Evolutionary conservation across 371 early-diverging fungal species (phyloP), one percentile per base, ranked within the genome.

Genomic region (Dichotomocladium elegans): DNA sequence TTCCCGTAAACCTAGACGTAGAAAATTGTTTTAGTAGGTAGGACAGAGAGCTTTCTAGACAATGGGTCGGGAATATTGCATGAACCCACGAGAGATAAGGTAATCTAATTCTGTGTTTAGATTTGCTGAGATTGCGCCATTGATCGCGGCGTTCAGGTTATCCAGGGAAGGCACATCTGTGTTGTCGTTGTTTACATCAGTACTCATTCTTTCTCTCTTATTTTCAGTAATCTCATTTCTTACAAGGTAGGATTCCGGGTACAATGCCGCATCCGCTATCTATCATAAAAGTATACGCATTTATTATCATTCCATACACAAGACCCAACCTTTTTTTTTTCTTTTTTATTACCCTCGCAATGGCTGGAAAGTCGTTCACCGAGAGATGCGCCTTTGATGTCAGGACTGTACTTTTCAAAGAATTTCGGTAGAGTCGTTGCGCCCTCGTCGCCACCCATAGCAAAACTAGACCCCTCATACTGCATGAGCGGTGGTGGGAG

Each of bases 381-480:
- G 8, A 55, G 6, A n/a, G 74, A 70, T 17, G 64, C 53, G n/a
- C 78, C 78, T 30, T 41, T 61, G 7, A 74, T 28, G 11, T 42
- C 42, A 0, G 68, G 53, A 33, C 60, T 65, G 53, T 64, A 77
- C 28, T 64, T 34, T 34, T 70, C 63, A 15, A 72, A 41, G 30
- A 67, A 65, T 22, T 70, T 74, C 2, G 78, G 63, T 10, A 77
- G 24, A 6, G 72, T 74, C 0, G 58, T 30, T 10, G 78, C 74
- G 43, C 49, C 50, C 11, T 29, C 21, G 40, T 77, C 68, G 19
- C 78, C 78, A 53, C 78, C 78, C 11, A 62, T 64, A 24, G 65
- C 61, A 48, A 63, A 77, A 34, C 72, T 72, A 12, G 72, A 48
- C 1, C 75, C 75, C 50, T 75, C 67, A 26, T 66, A 70, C 49